phyloP scores from a whole-genome alignment of 2,329 filamentous ascomycete genomes.

The Colletotrichum trifolii region DNA sequence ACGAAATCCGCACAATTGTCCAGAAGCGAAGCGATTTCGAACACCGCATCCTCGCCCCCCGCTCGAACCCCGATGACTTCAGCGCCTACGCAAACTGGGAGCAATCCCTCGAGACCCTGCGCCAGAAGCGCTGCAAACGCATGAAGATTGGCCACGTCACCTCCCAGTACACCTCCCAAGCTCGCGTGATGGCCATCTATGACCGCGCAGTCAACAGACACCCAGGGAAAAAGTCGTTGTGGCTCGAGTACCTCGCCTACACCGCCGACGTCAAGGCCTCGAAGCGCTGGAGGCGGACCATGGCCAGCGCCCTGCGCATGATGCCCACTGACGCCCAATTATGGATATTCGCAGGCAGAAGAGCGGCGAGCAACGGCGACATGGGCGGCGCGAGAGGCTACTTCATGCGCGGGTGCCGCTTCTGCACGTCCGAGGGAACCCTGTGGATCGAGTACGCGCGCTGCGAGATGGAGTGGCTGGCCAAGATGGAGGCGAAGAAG shows the following conservation, averaged over 20 bases:
- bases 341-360: constrained; percentile 87
- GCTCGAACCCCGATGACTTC: constrained; percentile 81
- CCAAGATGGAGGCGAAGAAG: constrained; percentile 80
- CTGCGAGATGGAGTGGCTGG: constrained; percentile 92
- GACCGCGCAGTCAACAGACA: constrained; percentile 88
- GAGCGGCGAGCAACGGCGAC: constrained; percentile 83
- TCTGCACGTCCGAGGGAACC: constrained; percentile 79
- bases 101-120: constrained; percentile 76
- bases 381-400: constrained; percentile 86
- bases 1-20: constrained; percentile 90
- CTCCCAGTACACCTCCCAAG: constrained; percentile 77
- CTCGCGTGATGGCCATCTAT: constrained; percentile 88
- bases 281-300: constrained; percentile 72
- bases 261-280: constrained; percentile 74
- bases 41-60: constrained; percentile 86
- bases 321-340: constrained; percentile 85
- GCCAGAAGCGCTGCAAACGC: constrained; percentile 84
- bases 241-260: constrained; percentile 91
- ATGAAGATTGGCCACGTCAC: constrained; percentile 77
- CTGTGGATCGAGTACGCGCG: constrained; percentile 93
- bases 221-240: constrained; percentile 82
- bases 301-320: constrained; percentile 80
- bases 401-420: constrained; percentile 90
- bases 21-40: constrained; percentile 94
- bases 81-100: constrained; percentile 84